A percentile compares a stretch with the other conserved stretches of the same genome.
These are phyloP conservation scores for Diaporthe amygdali DNA, from an alignment of 2,329 filamentous ascomycete species.

Conservation along the genomic window DNA sequence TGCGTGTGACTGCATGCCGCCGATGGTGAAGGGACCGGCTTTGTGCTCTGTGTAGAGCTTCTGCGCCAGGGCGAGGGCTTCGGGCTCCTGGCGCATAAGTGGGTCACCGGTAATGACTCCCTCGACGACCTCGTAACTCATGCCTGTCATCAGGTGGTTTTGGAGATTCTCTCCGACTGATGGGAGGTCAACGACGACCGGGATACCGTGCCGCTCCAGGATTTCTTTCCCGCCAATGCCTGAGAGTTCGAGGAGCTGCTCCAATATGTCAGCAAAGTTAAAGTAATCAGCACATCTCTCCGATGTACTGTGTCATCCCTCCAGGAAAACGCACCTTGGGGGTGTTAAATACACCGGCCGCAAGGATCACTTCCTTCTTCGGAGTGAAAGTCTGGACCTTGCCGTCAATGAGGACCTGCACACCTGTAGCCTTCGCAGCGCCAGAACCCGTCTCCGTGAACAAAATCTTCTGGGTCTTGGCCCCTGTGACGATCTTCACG, in stretches of 20 bases:
- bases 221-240: conserved; percentile 22
- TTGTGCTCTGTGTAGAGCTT: conserved; percentile 28
- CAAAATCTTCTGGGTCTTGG: conserved; percentile 20
- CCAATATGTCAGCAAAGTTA: neutral
- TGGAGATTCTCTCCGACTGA: conserved; percentile 19
- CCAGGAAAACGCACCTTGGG: conserved; percentile 19
- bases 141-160: conserved; percentile 20
- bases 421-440: conserved; percentile 20
- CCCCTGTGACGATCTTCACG: conserved; percentile 25
- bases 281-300: neutral
- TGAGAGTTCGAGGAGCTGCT: conserved; percentile 28
- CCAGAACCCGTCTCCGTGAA: conserved; percentile 20
- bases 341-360: conserved; percentile 27
- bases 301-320: neutral
- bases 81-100: conserved; percentile 20
- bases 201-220: neutral
- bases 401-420: conserved; percentile 25
- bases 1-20: conserved; percentile 29
- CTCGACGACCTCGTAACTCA: conserved; percentile 32
- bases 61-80: conserved; percentile 19
- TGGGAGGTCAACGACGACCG: conserved; percentile 6
- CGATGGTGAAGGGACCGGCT: conserved; percentile 29
- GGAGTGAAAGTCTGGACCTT: conserved; percentile 21
- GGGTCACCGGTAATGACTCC: conserved; percentile 31
- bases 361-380: conserved; percentile 27